These are phyloP conservation scores for Xylaria sp. DNA, from an alignment of 2,329 filamentous ascomycete genomes.

Conservation along the genomic window DNA sequence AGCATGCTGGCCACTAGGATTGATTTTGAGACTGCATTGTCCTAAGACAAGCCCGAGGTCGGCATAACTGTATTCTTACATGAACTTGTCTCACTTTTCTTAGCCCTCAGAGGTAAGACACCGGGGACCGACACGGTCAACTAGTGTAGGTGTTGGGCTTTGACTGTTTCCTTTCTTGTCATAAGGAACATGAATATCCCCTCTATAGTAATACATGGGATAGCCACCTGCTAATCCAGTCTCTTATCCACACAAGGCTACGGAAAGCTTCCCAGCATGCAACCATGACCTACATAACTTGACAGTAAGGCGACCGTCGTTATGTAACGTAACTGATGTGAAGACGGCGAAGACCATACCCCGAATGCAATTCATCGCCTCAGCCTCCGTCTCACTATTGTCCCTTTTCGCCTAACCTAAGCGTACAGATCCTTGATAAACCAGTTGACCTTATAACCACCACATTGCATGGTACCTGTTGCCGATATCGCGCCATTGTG, in stretches of 20 bases:
- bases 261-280: too few relatives aligned
- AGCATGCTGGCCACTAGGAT: conserved; percentile 64
- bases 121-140: not conserved
- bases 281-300: too few relatives aligned
- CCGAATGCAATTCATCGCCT: not conserved
- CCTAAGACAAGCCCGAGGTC: conserved; percentile 7
- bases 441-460: conserved; percentile 38
- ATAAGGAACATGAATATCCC: not conserved
- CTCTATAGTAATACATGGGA: not conserved
- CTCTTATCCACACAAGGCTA: not conserved
- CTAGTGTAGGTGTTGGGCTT: not conserved
- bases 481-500: conserved; percentile 41
- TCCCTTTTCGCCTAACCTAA: not conserved
- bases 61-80: not conserved
- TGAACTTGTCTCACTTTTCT: not conserved
- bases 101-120: not conserved
- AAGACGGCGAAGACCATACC: not conserved
- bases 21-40: conserved; percentile 53
- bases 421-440: conserved; percentile 34
- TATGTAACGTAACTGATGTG: not conserved
- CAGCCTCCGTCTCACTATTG: not conserved
- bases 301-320: not conserved
- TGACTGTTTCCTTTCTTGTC: not conserved
- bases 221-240: not conserved
- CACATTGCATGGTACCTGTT: conserved; percentile 43